Evolutionary conservation across 169 alveolate genomes (phyloP), one percentile per base, ranked within the genome.

Genomic region (Plasmodium malariae): DNA sequence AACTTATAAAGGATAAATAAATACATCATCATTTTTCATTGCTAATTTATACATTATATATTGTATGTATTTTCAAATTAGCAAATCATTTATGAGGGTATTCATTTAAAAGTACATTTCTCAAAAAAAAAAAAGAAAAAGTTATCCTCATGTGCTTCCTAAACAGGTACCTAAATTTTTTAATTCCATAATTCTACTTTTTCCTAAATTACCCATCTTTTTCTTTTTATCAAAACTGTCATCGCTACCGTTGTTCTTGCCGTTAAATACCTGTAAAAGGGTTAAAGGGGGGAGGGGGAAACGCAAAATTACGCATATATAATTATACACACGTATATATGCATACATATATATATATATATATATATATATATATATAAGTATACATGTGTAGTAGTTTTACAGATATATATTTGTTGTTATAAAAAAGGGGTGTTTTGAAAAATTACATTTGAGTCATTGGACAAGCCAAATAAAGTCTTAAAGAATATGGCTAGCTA

Each of bases 141-240:
- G 40, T 80, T 80, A 80, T 11, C 90, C 90, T 80, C 90, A 80
- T 14, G 90, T 65, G 49, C 83, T 80, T 1, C 90, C 90, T 55
- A 80, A 65, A 48, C 90, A 80, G 51, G 90, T 67, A 69, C 90
- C 70, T 59, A 80, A 65, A 54, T 80, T 80, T 65, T 80, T 80
- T 40, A 80, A 70, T 80, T 80, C 90, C 90, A 63, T 67, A 32
- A 80, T 80, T 48, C 36, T 80, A n/a, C 63, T 67, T 65, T 67
- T 80, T 51, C 37, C 63, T 7, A 80, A 49, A 65, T 12, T 63
- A 1, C 90, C 90, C 21, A 26, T 65, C 65, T 65, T 80, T 65
- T 49, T 48, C 43, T 80, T 80, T 57, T 80, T 80, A 40, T 32
- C 21, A 55, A 80, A 80, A 80, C 37, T 32, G 5, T 80, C 83